phyloP scores from a whole-genome alignment of 2,329 filamentous ascomycete species.

The Paecilomyces niveus region DNA sequence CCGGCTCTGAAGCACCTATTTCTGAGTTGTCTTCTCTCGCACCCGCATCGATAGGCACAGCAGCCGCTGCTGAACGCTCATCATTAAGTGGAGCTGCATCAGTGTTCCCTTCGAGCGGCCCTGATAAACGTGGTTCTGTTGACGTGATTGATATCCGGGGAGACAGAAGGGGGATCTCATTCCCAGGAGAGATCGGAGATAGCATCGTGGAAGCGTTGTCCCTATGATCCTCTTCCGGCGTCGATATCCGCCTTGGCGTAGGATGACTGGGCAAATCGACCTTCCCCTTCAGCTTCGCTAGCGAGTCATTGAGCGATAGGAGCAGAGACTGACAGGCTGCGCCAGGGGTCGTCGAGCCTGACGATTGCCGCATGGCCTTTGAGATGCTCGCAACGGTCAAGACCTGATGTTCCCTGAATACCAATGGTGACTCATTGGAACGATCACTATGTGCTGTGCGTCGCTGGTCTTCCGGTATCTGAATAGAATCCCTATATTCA shows the following conservation, averaged over 20 bases:
- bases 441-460: not conserved
- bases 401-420: slow-evolving; percentile 31
- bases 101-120: not conserved
- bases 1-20: slow-evolving; percentile 12
- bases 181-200: not conserved
- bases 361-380: slow-evolving; percentile 24
- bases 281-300: slow-evolving; percentile 22
- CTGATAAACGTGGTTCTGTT: not conserved
- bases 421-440: slow-evolving; percentile 12
- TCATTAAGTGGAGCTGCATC: not conserved
- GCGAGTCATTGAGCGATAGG: slow-evolving; percentile 25
- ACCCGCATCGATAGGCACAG: slow-evolving; percentile 1
- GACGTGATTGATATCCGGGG: not conserved
- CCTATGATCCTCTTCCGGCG: not conserved
- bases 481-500: slow-evolving; percentile 47
- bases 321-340: slow-evolving; percentile 26
- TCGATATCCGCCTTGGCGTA: not conserved
- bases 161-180: not conserved
- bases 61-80: slow-evolving; percentile 4
- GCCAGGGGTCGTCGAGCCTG: slow-evolving; percentile 11
- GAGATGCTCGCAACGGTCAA: slow-evolving; percentile 32
- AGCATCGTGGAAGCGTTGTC: not conserved
- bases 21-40: not conserved
- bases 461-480: slow-evolving; percentile 8
- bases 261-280: not conserved